These are phyloP conservation scores for Penstemon barbatus DNA, from an alignment of 257 asterid species.

Conservation along the genomic window DNA sequence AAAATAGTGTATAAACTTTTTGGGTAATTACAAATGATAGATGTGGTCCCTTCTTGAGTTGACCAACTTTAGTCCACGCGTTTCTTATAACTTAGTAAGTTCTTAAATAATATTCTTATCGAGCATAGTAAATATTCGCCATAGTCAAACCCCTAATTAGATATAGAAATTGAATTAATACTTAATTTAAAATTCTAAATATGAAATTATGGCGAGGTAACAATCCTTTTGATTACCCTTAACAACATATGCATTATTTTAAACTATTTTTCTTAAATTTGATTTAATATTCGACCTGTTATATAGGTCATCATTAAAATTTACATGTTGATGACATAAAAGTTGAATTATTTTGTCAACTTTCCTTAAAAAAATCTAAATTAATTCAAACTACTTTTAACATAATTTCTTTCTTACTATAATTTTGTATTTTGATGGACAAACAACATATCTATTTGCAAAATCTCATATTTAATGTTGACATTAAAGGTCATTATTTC, in stretches of 20 bases:
- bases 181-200: too few species aligned
- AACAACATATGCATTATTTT: not conserved
- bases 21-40: not conserved
- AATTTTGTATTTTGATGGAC: too few species aligned
- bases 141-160: too few species aligned
- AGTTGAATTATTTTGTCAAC: conserved; percentile 12
- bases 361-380: not conserved
- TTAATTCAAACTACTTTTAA: too few species aligned
- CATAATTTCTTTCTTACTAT: too few species aligned
- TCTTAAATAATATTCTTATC: conserved; percentile 14
- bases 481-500: not conserved
- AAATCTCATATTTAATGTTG: conserved; percentile 12
- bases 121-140: not conserved
- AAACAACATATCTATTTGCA: not conserved
- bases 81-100: conserved; percentile 20
- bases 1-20: not conserved
- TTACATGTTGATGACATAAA: too few species aligned
- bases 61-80: conserved; percentile 27
- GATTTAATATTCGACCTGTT: too few species aligned
- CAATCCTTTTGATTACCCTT: not conserved
- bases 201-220: too few species aligned
- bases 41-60: conserved; percentile 2
- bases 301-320: too few species aligned
- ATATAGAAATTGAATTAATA: too few species aligned
- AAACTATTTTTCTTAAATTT: too few species aligned